These are phyloP conservation scores for Microsporum ferrugineum DNA, from an alignment of 2,329 filamentous ascomycete species.

Conservation along the genomic window DNA sequence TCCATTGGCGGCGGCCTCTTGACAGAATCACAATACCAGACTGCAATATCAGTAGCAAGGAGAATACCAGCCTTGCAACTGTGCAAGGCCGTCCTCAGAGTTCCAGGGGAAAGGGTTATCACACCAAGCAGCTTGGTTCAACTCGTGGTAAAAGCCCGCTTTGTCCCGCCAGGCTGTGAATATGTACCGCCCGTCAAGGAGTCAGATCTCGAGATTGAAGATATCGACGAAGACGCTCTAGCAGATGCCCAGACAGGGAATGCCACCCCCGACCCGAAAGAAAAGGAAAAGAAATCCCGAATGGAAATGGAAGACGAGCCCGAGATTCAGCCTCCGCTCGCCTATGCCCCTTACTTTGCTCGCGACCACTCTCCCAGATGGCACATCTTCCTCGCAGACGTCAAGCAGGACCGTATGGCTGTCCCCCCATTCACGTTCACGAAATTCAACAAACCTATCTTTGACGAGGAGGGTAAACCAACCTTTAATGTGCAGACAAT, in stretches of 20 bases:
- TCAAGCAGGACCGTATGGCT: conserved; percentile 88
- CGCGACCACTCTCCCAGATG: conserved; percentile 82
- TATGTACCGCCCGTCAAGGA: conserved; percentile 64
- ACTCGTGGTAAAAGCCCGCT: conserved; percentile 86
- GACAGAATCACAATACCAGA: conserved; percentile 62
- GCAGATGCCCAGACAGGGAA: conserved; percentile 62
- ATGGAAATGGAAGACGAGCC: conserved; percentile 37
- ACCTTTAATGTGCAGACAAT: conserved; percentile 93
- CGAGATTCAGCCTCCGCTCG: conserved; percentile 67
- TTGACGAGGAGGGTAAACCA: conserved; percentile 66
- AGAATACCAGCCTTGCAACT: conserved; percentile 77
- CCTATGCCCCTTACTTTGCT: conserved; percentile 79
- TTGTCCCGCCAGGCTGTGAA: conserved; percentile 74
- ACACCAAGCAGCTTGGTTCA: conserved; percentile 87
- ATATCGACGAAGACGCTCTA: conserved; percentile 84
- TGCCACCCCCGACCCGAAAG: conserved; percentile 46
- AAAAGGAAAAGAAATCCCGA: conserved; percentile 52
- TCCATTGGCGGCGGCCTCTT: conserved; percentile 60
- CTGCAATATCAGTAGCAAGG: conserved; percentile 62
- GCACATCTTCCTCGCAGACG: conserved; percentile 90
- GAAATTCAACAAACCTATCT: conserved; percentile 79
- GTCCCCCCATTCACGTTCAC: conserved; percentile 95
- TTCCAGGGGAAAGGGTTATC: conserved; percentile 83
- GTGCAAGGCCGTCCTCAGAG: conserved; percentile 96
- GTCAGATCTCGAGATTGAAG: conserved; percentile 75